Evolutionary conservation across 1,284 basidiomycete species (phyloP), one percentile per base, ranked within the genome.

Genomic region (Papiliotrema flavescens): DNA sequence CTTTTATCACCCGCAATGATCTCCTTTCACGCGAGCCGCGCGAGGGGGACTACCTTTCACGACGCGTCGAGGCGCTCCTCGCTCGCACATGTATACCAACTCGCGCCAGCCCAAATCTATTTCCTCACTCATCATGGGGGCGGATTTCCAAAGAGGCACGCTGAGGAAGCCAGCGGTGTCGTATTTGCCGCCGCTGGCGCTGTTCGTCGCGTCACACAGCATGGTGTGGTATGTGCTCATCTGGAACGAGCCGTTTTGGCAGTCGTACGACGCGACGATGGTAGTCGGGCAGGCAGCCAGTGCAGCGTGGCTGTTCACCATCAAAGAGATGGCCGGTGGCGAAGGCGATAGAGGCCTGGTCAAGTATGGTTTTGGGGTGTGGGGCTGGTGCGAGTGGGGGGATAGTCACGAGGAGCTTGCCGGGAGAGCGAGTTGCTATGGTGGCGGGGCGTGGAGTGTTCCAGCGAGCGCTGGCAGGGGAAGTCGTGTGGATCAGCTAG

Each of bases 351-450:
- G 23, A 5, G 49, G 49, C 9, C 19, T 39, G 4, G 28, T 41
- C 9, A 39, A 53, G 40, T 56, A 51, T 42, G 54, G 54, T 4
- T 56, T 56, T 36, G 50, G 45, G n/a, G 40, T 47, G 43, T 56
- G 49, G 50, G 54, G 54, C 3, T 56, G 54, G 54, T 56, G 54
- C 35, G 51, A 53, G 24, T 48, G 45, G 49, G 49, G 49, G 13
- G 43, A 24, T 24, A 43, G 13, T 7, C 17, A 7, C 3, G 9
- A 26, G n/a, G 26, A 13, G 6, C 8, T 20, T 7, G 11, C 8
- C 9, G 28, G 26, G 13, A 9, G 22, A 11, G 49, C 49, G 40
- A 34, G 11, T 13, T 51, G 49, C 36, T 43, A 28, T 43, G 49
- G 49, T 19, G 49, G 49, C 4, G 40, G 40, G n/a, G 40, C 40